These are phyloP conservation scores for Obelidium mucronatum DNA, from an alignment of 192 early-diverging fungal genomes.

Conservation along the genomic window DNA sequence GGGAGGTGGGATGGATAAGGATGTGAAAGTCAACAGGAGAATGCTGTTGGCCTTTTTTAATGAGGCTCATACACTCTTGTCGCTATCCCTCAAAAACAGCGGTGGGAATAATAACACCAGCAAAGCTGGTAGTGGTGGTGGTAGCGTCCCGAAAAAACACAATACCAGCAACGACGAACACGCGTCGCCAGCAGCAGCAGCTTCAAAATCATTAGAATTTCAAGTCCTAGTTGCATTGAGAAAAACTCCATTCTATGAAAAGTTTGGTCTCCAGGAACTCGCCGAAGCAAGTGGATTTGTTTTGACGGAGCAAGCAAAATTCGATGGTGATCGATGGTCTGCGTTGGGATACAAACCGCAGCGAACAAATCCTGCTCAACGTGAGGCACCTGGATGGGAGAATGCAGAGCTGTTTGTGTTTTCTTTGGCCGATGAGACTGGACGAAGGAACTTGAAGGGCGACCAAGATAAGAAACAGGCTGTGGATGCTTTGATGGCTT, in stretches of 20 bases:
- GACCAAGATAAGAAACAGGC: no score
- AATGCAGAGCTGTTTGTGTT: conserved; percentile 52
- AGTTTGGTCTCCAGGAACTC: conserved; percentile 42
- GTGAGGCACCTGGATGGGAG: conserved; percentile 50
- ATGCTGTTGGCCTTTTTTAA: conserved; percentile 47
- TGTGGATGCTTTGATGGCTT: neutral
- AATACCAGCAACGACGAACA: no score
- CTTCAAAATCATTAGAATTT: no score
- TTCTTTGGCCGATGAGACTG: neutral
- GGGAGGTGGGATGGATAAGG: conserved; percentile 41
- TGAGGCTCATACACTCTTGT: conserved; percentile 20
- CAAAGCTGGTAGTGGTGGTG: neutral
- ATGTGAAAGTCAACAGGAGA: conserved; percentile 36
- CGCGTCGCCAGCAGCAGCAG: no score
- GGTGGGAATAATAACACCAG: neutral
- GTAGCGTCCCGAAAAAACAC: neutral
- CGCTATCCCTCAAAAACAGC: neutral
- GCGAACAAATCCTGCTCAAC: conserved; percentile 50
- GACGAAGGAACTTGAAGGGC: no score
- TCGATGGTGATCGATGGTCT: conserved; percentile 40
- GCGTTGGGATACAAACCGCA: conserved; percentile 52
- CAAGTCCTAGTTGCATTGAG: conserved; percentile 48
- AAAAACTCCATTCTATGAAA: conserved; percentile 48
- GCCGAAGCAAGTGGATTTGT: conserved; percentile 35
- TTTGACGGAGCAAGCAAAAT: conserved; percentile 15